Evolutionary conservation across 2,329 filamentous ascomycete genomes (phyloP).

Genomic region (Xylariales sp.): DNA sequence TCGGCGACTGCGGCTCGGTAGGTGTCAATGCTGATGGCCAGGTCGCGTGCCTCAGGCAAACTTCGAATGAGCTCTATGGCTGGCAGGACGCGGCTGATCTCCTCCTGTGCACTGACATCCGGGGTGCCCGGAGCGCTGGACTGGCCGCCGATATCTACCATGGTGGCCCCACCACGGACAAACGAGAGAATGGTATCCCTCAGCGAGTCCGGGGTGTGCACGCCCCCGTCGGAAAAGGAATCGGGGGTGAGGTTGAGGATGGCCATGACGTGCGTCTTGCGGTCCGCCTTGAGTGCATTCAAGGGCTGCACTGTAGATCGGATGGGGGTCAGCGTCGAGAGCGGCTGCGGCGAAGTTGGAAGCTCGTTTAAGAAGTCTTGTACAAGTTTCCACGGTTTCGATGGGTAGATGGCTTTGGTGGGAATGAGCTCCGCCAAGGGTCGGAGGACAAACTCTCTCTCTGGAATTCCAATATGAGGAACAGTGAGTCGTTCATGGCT

Average conservation of each 20-base stretch:
- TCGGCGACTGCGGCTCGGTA: slow-evolving; percentile 82
- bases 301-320: slow-evolving; percentile 46
- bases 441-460: slow-evolving; percentile 89
- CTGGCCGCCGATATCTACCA: slow-evolving; percentile 91
- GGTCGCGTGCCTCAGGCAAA: slow-evolving; percentile 53
- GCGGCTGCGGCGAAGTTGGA: slow-evolving; percentile 38
- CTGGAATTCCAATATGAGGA: slow-evolving; percentile 79
- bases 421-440: slow-evolving; percentile 74
- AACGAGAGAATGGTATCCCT: slow-evolving; percentile 55
- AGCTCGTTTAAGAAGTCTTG: slow-evolving; percentile 60
- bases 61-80: slow-evolving; percentile 70
- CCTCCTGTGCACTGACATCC: slow-evolving; percentile 67
- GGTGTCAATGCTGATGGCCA: slow-evolving; percentile 88
- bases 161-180: slow-evolving; percentile 67
- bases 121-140: slow-evolving; percentile 77
- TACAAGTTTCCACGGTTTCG: slow-evolving; percentile 55
- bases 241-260: slow-evolving; percentile 94
- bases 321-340: slow-evolving; percentile 58
- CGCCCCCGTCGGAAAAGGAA: slow-evolving; percentile 90
- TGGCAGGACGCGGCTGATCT: slow-evolving; percentile 73
- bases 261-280: slow-evolving; percentile 79
- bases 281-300: slow-evolving; percentile 51
- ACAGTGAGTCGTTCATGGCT: slow-evolving; percentile 71
- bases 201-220: slow-evolving; percentile 52
- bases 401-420: slow-evolving; percentile 44